Evolutionary conservation across 2,329 filamentous ascomycete species (phyloP), one percentile per base, ranked within the genome.

Genomic region (Hypoxylon sp.): DNA sequence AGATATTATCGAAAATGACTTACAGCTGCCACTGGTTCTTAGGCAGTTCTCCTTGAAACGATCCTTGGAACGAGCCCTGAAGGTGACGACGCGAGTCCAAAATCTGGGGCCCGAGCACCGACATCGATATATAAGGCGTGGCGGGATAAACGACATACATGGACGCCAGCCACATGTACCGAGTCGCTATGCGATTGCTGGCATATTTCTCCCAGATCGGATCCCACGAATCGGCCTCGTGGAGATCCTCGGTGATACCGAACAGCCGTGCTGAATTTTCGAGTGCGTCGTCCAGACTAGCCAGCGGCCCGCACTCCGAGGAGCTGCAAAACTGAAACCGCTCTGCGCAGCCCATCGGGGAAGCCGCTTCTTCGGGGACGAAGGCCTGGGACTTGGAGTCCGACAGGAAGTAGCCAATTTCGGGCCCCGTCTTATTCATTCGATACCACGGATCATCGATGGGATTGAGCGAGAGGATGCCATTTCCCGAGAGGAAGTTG

Each of bases 311-410:
- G 20, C 61, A 63, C 15, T 42, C 24, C 1, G 42, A 41, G 3
- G 24, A 23, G 31, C 43, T 50, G 31, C 60, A 63, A 13, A 58
- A 60, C 21, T 63, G 57, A 7, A 53, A 53, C 18, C 60, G 54
- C 7, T 55, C 17, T 8, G 27, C 29, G 26, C 57, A 60, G 1
- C 46, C 55, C 15, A 60, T 17, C 20, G 54, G 56, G 4, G 60
- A 63, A 1, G 60, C 56, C 10, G 48, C 26, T 43, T 58, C 60
- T 4, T 13, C 4, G 10, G 51, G 49, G 2, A 26, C 20, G 42
- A 33, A 33, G 13, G 29, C 29, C 29, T 33, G 29, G 13, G 29
- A n/a, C 11, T 15, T 33, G 29, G 11, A 3, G 15, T 33, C 29
- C 29, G 29, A 33, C 13, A 15, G 15, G 4, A 33, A 15, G 15